Evolutionary conservation across 306 rosid genomes (phyloP).

Genomic region (Corylus avellana): DNA sequence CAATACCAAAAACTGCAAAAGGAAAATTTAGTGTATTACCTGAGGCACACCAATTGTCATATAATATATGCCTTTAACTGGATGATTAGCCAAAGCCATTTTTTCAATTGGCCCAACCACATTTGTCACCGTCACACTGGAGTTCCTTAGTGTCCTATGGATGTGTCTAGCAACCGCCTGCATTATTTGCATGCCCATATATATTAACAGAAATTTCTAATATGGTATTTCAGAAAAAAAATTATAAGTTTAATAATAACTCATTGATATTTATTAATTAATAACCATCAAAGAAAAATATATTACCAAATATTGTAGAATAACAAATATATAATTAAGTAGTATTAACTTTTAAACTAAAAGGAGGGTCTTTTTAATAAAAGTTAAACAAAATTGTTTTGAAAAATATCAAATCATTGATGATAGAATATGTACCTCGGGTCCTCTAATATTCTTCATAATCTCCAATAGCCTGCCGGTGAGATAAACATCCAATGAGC

Average conservation of each 20-base stretch:
- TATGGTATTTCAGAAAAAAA: not conserved
- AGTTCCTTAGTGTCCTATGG: conserved; percentile 33
- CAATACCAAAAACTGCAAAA: no score
- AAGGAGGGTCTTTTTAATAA: not conserved
- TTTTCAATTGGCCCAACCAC: conserved; percentile 59
- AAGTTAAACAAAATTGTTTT: not conserved
- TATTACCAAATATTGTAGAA: not conserved
- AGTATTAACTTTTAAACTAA: not conserved
- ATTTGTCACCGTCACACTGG: conserved; percentile 50
- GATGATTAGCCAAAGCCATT: conserved; percentile 47
- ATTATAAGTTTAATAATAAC: not conserved
- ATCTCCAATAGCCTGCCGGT: not conserved
- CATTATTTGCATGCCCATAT: not conserved
- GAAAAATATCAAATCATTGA: not conserved
- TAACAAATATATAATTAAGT: not conserved
- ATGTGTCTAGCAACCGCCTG: conserved; percentile 52
- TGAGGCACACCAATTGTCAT: conserved; percentile 48
- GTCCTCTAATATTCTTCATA: conserved; percentile 19
- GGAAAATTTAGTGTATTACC: conserved; percentile 25
- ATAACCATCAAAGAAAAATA: not conserved
- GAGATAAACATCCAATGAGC: not conserved
- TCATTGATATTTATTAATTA: no score
- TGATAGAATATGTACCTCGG: conserved; percentile 13
- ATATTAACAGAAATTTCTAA: not conserved
- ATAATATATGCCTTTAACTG: conserved; percentile 50